Percentiles rank a stretch among this genome's conserved stretches.
Evolutionary conservation across 1,139 yeast genomes (phyloP).

Genomic region (Yamadazyma atlantica): DNA sequence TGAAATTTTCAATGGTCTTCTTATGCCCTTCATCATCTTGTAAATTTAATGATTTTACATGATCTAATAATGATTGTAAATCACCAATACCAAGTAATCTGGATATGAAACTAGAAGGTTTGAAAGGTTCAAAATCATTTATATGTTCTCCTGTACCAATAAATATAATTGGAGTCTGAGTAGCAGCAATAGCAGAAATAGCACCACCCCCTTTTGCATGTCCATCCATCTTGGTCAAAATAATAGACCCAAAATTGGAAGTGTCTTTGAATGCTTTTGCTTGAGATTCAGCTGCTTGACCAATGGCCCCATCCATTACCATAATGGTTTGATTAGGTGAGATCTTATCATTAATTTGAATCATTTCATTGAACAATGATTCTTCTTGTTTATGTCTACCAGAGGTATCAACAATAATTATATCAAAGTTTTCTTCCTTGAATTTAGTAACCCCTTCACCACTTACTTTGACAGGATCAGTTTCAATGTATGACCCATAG

Average conservation of each 20-base stretch:
- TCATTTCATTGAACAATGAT: constrained; percentile 90
- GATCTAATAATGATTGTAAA: constrained; percentile 90
- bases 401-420: constrained; percentile 94
- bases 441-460: constrained; percentile 89
- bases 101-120: constrained; percentile 86
- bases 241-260: constrained; percentile 91
- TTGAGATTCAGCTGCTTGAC: constrained; percentile 97
- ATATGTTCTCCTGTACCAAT: constrained; percentile 99
- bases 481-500: constrained; percentile 92
- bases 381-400: constrained; percentile 97
- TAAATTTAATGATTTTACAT: constrained; percentile 81
- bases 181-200: constrained; percentile 96
- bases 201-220: constrained; percentile 99
- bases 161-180: constrained; percentile 92
- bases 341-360: constrained; percentile 84
- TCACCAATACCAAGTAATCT: constrained; percentile 94
- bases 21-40: constrained; percentile 70
- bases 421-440: constrained; percentile 86
- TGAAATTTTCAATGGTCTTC: constrained; percentile 88
- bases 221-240: constrained; percentile 96
- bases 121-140: constrained; percentile 87
- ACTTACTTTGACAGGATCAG: constrained; percentile 93
- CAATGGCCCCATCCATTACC: constrained; percentile 97
- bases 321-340: constrained; percentile 91
- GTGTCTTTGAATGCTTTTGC: constrained; percentile 93